Evolutionary conservation across 805 yeast species (phyloP), one percentile per base, ranked within the genome.

Genomic region (Hanseniaspora taiwanica): DNA sequence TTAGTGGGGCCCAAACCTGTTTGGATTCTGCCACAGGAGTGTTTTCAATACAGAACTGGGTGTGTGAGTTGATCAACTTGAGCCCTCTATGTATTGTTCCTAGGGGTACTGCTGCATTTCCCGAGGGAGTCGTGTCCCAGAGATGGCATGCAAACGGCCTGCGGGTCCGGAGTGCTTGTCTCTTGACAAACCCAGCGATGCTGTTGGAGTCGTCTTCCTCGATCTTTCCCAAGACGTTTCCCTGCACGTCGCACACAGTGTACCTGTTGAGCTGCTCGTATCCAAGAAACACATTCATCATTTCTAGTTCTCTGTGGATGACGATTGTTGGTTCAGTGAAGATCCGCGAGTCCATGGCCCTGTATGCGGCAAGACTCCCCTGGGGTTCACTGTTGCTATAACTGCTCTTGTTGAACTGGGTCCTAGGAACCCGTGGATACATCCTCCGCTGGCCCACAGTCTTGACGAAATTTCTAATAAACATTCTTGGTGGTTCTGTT

Each of bases 1-100:
- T 71, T 95, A 96, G 87, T 33, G 80, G 65, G 63, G 91, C 97
- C 96, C 96, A 91, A 47, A 81, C 78, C 59, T 91, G 98, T 4
- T 81, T 75, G 21, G 84, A 72, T 56, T 89, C 96, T 1, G 97
- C 97, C 16, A 91, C 63, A 4, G 76, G 53, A 42, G 66, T 61
- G 9, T 60, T 48, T 18, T 62, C 47, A 5, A 43, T 39, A 42
- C 72, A 64, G 2, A 81, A 75, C 54, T 81, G 80, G 48, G 91
- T 81, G 52, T 80, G 89, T 1, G 96, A 85, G 56, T 91, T 91
- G 47, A 91, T 82, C 52, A 82, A 74, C 27, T 91, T 78, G 54
- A 91, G 89, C 2, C 39, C 39, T 24, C 44, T 41, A 21, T 37
- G 38, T 2, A 41, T 23, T 25, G 18, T 32, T 18, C 18, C 39